Conservation (phyloP, 176 grass and related monocot genomes). For the Carex littledalei region DNA sequence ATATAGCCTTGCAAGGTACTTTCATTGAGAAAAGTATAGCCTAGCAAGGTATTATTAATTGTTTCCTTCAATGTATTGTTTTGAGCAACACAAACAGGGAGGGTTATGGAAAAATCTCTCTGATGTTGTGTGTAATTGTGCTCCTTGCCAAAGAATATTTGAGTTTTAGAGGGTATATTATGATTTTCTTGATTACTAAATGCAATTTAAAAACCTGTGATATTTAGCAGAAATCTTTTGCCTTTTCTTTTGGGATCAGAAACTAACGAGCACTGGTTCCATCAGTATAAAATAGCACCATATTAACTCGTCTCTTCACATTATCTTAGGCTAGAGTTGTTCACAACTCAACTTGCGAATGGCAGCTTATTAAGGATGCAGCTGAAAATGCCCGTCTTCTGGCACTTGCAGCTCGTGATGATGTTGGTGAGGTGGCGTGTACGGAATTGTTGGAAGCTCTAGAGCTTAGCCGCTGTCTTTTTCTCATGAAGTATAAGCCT, state of each 20-base stretch:
- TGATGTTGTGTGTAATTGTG: neutral
- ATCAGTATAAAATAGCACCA: neutral
- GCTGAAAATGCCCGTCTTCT: conserved; percentile 51
- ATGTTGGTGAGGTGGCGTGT: conserved; percentile 65
- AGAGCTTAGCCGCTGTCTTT: conserved; percentile 80
- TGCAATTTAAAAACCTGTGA: neutral
- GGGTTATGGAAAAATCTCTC: neutral
- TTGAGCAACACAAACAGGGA: neutral
- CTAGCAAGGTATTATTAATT: neutral
- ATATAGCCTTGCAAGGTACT: neutral
- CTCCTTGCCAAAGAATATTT: neutral
- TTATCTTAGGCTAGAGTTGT: conserved; percentile 60
- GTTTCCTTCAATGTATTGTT: conserved; percentile 22
- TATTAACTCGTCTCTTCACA: neutral
- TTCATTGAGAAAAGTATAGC: neutral
- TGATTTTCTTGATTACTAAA: neutral
- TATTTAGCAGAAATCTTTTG: neutral
- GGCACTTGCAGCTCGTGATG: conserved; percentile 43
- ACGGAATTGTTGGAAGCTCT: conserved; percentile 79
- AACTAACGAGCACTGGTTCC: neutral
- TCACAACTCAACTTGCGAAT: conserved; percentile 74
- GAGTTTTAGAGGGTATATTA: neutral
- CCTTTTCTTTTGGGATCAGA: neutral
- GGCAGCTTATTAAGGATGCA: conserved; percentile 89
- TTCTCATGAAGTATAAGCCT: conserved; percentile 78